Evolutionary conservation across 1,139 yeast species (phyloP).

Genomic region (Pichia sp.): DNA sequence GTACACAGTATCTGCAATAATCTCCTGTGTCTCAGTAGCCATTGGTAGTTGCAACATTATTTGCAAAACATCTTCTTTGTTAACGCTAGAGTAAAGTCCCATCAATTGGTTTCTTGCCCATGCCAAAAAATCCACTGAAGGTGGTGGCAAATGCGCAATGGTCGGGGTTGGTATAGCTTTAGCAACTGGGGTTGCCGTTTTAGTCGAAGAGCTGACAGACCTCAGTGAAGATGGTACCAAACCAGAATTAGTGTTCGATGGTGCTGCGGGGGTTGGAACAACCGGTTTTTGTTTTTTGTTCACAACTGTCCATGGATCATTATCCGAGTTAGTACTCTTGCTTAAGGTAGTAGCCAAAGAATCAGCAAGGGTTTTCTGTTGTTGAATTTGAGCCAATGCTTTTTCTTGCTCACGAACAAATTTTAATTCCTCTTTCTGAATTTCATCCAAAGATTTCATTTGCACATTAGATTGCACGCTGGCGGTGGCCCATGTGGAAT

Average conservation of each 20-base stretch:
- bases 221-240: conserved; percentile 17
- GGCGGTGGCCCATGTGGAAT: conserved; percentile 43
- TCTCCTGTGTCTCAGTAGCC: conserved; percentile 64
- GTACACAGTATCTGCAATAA: conserved; percentile 88
- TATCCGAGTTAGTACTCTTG: conserved; percentile 1
- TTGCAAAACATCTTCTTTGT: conserved; percentile 67
- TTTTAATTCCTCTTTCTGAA: conserved; percentile 22
- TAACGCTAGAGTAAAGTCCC: conserved; percentile 66
- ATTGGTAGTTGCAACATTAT: conserved; percentile 76
- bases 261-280: conserved; percentile 17
- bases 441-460: conserved; percentile 22
- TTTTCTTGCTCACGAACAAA: conserved; percentile 15
- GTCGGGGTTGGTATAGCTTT: conserved; percentile 19
- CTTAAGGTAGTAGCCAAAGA: background rate
- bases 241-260: conserved; percentile 9
- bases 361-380: conserved; percentile 27
- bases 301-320: conserved; percentile 40
- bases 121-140: conserved; percentile 57
- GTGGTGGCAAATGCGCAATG: conserved; percentile 17
- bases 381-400: conserved; percentile 9
- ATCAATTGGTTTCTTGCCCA: conserved; percentile 82
- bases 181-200: background rate
- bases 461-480: conserved; percentile 10
- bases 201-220: conserved; percentile 23
- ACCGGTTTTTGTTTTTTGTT: conserved; percentile 28